Base-by-base conservation (phyloP, 2,329 filamentous ascomycete species). In the Exophiala xenobiotica region DNA sequence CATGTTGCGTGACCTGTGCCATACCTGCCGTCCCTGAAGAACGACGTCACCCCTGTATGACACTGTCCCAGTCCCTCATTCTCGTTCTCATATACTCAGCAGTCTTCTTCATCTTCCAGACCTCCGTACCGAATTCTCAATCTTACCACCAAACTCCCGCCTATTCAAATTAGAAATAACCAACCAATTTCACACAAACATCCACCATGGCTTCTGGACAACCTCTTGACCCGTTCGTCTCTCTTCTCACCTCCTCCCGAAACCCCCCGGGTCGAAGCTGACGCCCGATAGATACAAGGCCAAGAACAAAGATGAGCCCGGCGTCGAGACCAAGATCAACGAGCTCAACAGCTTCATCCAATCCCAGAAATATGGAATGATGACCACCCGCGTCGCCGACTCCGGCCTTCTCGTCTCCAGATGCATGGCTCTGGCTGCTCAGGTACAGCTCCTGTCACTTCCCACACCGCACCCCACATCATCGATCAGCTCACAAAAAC, bases 391-490 rank as follows among this genome's bases (percentile, higher is more conserved):
- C 43, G 83, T 85, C 42, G 74, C 79, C 2, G 75, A 78, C 27
- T 80, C 77, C 0, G 85, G 85, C 9, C 77, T 83, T 43, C 74
- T 96, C 11, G 83, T 86, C 3, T 91, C 86, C n/a, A 78, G 90
- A 59, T 89, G 86, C 68, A 95, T 96, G 90, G 88, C 88, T 4
- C 69, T 95, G 11, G 88, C 88, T 12, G 88, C 81, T 11, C 87
- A 86, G 70, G 88, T 90, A 74, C 24, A 19, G 35, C 22, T 14
- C 35, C n/a, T 22, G n/a, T 35, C 35, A n/a, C n/a, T 19, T 27
- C 24, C 24, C 24, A 27, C 12, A 27, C 6, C 24, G 24, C 12
- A 6, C 24, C 24, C 12, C 24, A 6, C 24, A 27, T 12, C 24
- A n/a, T n/a, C n/a, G n/a, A n/a, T n/a, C 37, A 22, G 37, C n/a